These are phyloP conservation scores for Breviolum minutum DNA, from an alignment of 73 alveolate genomes.

Conservation along the genomic window DNA sequence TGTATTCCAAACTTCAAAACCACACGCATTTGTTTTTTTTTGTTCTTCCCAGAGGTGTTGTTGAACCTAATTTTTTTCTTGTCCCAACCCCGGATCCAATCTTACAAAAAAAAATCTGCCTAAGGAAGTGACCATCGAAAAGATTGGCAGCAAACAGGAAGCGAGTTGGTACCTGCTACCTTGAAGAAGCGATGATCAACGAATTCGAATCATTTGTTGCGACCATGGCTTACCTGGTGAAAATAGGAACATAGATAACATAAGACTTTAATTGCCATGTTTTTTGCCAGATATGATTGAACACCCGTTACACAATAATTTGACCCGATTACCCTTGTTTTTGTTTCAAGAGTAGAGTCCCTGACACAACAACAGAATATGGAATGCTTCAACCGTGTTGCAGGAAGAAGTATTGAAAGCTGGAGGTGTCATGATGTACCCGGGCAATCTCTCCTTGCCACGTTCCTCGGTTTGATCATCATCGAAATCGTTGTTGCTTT, in stretches of 20 bases:
- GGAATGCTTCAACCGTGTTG: neutral
- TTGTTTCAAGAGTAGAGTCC: neutral
- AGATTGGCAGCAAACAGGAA: slow-evolving; percentile 36
- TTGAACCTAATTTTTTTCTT: neutral
- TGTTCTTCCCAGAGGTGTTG: no score
- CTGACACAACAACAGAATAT: neutral
- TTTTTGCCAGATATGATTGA: neutral
- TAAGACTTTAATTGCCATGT: no score
- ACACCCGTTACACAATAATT: neutral
- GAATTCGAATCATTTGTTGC: no score
- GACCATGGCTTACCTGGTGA: no score
- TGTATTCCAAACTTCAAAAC: no score
- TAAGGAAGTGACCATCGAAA: slow-evolving; percentile 12
- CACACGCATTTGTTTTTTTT: no score
- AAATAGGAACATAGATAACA: no score
- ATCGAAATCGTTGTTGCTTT: neutral
- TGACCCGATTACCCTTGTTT: no score
- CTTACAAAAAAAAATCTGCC: neutral
- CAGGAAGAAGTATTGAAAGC: slow-evolving; percentile 65
- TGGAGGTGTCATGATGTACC: slow-evolving; percentile 64
- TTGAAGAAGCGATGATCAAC: no score
- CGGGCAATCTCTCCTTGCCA: slow-evolving; percentile 82
- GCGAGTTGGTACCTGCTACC: no score
- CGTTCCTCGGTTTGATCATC: neutral
- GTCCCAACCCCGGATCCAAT: neutral